Conservation (phyloP, 257 asterid species). For the Verbascum thapsus region DNA sequence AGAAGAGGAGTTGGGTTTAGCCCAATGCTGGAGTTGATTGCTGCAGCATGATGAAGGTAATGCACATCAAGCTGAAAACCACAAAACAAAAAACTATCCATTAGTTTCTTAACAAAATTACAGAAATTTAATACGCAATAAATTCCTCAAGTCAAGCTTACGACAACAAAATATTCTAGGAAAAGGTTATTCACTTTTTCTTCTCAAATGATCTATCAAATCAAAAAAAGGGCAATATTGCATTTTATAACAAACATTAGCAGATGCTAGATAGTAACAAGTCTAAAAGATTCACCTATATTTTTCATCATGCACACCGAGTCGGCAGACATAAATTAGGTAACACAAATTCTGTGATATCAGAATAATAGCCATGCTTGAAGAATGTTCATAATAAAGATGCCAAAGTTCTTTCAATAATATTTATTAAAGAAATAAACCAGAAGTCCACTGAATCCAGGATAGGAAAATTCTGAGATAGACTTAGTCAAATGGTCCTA, state of each 20-base stretch:
- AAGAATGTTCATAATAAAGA: neutral
- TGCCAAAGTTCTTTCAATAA: neutral
- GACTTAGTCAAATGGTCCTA: too few species aligned
- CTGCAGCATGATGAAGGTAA: conserved; percentile 67
- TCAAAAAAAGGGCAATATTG: neutral
- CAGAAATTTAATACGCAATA: neutral
- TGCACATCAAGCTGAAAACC: conserved; percentile 74
- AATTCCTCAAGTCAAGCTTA: neutral
- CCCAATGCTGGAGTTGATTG: conserved; percentile 78
- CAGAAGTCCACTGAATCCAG: too few species aligned
- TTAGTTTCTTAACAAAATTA: neutral
- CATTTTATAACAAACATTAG: too few species aligned
- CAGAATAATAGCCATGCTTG: too few species aligned
- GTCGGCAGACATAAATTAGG: too few species aligned
- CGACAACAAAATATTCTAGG: neutral
- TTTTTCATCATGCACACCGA: too few species aligned
- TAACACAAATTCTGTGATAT: too few species aligned
- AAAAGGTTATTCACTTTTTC: conserved; percentile 1
- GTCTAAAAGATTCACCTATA: too few species aligned
- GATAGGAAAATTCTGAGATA: too few species aligned
- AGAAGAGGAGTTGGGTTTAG: conserved; percentile 74
- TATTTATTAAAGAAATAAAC: too few species aligned
- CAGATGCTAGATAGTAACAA: too few species aligned
- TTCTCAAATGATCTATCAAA: neutral
- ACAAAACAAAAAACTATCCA: conserved; percentile 10